Evolutionary conservation across 2,329 filamentous ascomycete genomes (phyloP), one percentile per base, ranked within the genome.

Genomic region (Colletotrichum sp.): DNA sequence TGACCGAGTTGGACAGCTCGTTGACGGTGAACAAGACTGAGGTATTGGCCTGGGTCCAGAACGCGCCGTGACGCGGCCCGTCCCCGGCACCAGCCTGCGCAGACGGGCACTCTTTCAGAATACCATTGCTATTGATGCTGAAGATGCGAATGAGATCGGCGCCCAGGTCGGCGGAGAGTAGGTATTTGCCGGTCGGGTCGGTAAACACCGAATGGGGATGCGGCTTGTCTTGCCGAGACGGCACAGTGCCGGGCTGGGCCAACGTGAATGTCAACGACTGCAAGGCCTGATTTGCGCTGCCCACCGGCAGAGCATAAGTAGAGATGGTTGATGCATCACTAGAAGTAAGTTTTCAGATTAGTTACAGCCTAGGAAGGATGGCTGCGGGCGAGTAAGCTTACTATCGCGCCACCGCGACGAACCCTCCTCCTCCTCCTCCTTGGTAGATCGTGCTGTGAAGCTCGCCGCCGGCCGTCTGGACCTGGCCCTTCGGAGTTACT

Each of bases 121-220:
- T 78, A 11, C 89, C 88, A 1, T 83, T 85, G 5, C 67, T 72
- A 76, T 88, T 82, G 77, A 90, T 87, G 78, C 82, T 82, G 82
- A 88, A 89, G 76, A 90, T 85, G 71, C 88, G 88, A 67, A 90
- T 82, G 27, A 88, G 78, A 76, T 91, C 89, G 7, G 88, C 87
- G 38, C 89, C 89, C 4, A 91, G 84, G 75, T 91, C 89, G 2
- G 88, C 85, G 9, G 85, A 83, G 2, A 91, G 79, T 27, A 90
- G 77, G 77, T 85, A 90, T 47, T 83, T 79, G 15, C 87, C 86
- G 0, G 87, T 87, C 1, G 86, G 87, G 74, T 88, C 89, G 13
- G 83, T 80, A 76, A 88, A 84, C 7, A 85, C 85, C 21, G 87
- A 84, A 80, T 91, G 89, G 9, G 88, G 89, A 76, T 91, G 89